Evolutionary conservation across 1,284 basidiomycete genomes (phyloP).

Genomic region (Athelia sp.): DNA sequence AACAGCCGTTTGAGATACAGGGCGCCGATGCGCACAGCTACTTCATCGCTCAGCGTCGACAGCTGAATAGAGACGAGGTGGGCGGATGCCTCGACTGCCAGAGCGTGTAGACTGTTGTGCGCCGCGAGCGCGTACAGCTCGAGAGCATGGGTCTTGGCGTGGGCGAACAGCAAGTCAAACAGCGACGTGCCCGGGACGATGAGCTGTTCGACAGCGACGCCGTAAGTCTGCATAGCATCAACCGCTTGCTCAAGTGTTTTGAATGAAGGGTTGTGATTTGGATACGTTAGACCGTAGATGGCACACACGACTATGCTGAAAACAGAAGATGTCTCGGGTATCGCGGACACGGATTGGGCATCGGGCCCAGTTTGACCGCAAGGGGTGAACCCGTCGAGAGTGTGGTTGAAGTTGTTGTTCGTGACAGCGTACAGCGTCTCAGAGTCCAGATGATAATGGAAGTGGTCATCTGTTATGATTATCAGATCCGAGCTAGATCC

Average conservation of each 20-base stretch:
- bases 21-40: constrained; percentile 15
- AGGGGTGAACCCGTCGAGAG: constrained; percentile 4
- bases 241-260: constrained; percentile 5
- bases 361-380: background rate
- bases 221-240: constrained; percentile 9
- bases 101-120: constrained; percentile 12
- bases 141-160: constrained; percentile 13
- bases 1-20: constrained; percentile 20
- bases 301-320: constrained; percentile 14
- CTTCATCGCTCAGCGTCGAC: constrained; percentile 15
- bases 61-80: constrained; percentile 16
- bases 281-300: constrained; percentile 10
- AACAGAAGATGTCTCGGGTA: constrained; percentile 8
- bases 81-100: constrained; percentile 16
- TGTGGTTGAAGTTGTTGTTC: constrained; percentile 16
- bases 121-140: constrained; percentile 18
- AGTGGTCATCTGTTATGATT: constrained; percentile 26
- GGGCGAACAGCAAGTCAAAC: constrained; percentile 4
- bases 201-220: constrained; percentile 2
- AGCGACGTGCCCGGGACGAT: constrained; percentile 1
- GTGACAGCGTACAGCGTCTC: constrained; percentile 14
- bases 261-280: constrained; percentile 10
- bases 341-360: constrained; percentile 4
- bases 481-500: background rate
- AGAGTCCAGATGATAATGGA: constrained; percentile 31